Evolutionary conservation across 805 yeast species (phyloP).

Genomic region (Pichia occidentalis): DNA sequence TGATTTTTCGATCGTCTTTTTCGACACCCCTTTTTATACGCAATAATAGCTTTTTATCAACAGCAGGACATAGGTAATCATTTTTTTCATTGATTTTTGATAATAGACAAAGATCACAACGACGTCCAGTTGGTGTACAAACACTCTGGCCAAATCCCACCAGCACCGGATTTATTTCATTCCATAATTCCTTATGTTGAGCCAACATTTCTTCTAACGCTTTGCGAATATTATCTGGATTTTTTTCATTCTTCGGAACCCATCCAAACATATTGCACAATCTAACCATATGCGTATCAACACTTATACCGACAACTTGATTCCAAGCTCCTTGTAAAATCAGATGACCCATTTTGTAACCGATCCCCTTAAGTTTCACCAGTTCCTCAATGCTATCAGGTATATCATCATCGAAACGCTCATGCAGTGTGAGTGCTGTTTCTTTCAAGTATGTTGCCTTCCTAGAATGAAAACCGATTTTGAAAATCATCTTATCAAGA

Average conservation of each 20-base stretch:
- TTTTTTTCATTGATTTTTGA: conserved; percentile 9
- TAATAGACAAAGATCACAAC: conserved; percentile 67
- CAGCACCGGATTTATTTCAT: conserved; percentile 73
- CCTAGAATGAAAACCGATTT: conserved; percentile 82
- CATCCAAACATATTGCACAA: conserved; percentile 76
- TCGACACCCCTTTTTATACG: conserved; percentile 25
- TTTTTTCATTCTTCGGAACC: conserved; percentile 46
- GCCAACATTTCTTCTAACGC: conserved; percentile 74
- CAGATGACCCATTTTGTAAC: conserved; percentile 90
- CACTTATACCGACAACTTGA: conserved; percentile 78
- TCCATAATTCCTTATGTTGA: conserved; percentile 52
- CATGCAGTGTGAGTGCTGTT: conserved; percentile 47
- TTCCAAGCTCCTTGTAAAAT: conserved; percentile 80
- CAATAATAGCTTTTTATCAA: conserved; percentile 39
- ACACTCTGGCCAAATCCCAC: conserved; percentile 94
- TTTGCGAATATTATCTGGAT: conserved; percentile 71
- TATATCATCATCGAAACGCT: conserved; percentile 55
- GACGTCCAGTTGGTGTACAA: conserved; percentile 62
- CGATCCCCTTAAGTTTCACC: conserved; percentile 78
- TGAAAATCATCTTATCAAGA: conserved; percentile 59
- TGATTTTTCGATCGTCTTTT: conserved; percentile 22
- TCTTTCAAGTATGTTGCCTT: conserved; percentile 66
- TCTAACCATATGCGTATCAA: conserved; percentile 85
- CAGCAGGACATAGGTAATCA: conserved; percentile 49
- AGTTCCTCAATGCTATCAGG: conserved; percentile 67